phyloP scores from a whole-genome alignment of 2,329 filamentous ascomycete genomes.

The Cytospora piceicola region DNA sequence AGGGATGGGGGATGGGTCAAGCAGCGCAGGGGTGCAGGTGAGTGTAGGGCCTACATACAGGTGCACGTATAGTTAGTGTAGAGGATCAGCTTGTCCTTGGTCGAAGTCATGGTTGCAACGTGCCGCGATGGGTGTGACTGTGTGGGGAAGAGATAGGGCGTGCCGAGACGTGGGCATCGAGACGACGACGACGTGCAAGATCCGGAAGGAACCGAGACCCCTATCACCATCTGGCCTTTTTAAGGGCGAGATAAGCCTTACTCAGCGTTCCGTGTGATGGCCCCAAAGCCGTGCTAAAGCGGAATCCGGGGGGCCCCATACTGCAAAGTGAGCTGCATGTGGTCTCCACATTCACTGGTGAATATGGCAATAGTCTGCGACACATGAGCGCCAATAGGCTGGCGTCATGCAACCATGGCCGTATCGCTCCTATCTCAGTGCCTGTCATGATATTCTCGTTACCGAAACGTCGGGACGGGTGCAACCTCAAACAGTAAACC shows the following conservation, averaged over 20 bases:
- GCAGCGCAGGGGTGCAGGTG: too few species aligned
- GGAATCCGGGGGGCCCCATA: constrained; percentile 12
- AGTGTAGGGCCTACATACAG: constrained; percentile 43
- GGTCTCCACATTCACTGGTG: constrained; percentile 3
- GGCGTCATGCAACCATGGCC: background rate
- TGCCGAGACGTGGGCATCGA: background rate
- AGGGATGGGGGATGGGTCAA: background rate
- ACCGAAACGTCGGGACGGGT: constrained; percentile 8
- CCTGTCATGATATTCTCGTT: background rate
- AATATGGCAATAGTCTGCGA: constrained; percentile 22
- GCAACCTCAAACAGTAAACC: background rate
- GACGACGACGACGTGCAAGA: background rate
- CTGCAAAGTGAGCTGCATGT: constrained; percentile 6
- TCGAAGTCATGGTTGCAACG: constrained; percentile 31
- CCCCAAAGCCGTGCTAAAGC: background rate
- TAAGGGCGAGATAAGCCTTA: constrained; percentile 5
- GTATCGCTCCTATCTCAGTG: background rate
- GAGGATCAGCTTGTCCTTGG: constrained; percentile 57
- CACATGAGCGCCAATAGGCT: constrained; percentile 7
- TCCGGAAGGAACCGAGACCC: background rate
- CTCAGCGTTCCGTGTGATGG: constrained; percentile 3
- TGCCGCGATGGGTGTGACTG: background rate
- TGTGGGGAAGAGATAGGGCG: background rate
- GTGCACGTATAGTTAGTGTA: constrained; percentile 72
- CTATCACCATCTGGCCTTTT: background rate